Evolutionary conservation across 2,329 filamentous ascomycete genomes (phyloP), one percentile per base, ranked within the genome.

Genomic region (Colletotrichum echinochloae): DNA sequence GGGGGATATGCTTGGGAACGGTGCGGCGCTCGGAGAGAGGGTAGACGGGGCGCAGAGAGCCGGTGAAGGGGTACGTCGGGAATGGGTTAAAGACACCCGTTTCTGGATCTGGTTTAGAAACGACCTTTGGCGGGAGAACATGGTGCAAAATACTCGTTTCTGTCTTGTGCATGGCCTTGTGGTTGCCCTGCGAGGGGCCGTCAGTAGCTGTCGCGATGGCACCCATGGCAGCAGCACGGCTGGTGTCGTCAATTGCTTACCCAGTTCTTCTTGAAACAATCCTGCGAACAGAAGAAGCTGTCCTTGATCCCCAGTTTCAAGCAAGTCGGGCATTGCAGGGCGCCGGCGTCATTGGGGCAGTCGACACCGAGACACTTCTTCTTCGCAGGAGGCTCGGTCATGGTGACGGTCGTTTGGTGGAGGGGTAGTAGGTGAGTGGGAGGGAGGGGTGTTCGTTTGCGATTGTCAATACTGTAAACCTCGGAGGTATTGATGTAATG

Each of bases 251-350:
- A 20, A 20, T 73, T 75, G 76, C 89, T 76, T 90, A 98, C 96
- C 96, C 96, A 99, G 86, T 94, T 99, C 82, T 91, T 92, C 87
- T 98, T 98, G 85, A 99, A 99, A 86, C 96, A 99, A 76, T 98
- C 96, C 82, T 99, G 96, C 35, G 94, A 94, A 85, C 96, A 99
- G 84, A 98, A 99, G 83, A 91, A 98, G 84, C 94, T 97, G 78
- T 96, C 94, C 79, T 95, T 90, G 76, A 91, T 91, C 64, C 92
- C 93, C 54, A 95, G 85, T 83, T 97, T 98, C 77, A 98, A 87
- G 80, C 96, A 99, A 60, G 94, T 98, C 65, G 96, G 96, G 82
- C 96, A 99, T 81, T 98, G 95, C 56, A 99, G 85, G 64, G 91
- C 86, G 71, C 94, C 91, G 67, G 95, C 95, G 73, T 95, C 91